phyloP scores from a whole-genome alignment of 1,139 yeast genomes.

The Candida tunisiensis region DNA sequence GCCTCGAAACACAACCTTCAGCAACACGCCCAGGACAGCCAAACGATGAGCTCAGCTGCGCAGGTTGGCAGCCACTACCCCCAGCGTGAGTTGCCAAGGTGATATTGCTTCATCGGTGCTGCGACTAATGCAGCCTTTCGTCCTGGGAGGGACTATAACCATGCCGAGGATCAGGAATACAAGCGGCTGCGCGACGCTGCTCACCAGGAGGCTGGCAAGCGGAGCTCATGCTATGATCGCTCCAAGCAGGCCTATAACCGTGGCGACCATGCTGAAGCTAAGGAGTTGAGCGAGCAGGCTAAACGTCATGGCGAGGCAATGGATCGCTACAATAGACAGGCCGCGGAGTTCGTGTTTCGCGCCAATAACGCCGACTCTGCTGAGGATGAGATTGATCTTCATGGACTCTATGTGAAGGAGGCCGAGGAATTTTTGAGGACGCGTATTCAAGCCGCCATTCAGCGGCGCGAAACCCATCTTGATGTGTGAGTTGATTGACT shows the following conservation, averaged over 20 bases:
- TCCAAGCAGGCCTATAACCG: conserved; percentile 62
- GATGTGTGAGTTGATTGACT: conserved; percentile 22
- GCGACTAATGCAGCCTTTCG: conserved; percentile 4
- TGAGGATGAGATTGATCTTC: conserved; percentile 78
- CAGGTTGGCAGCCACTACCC: too few relatives aligned
- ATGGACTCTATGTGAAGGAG: conserved; percentile 80
- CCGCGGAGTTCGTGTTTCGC: conserved; percentile 77
- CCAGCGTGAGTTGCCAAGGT: too few relatives aligned
- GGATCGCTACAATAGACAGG: conserved; percentile 54
- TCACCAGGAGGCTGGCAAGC: conserved; percentile 41
- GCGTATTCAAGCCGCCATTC: conserved; percentile 50
- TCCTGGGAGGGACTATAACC: conserved; percentile 19
- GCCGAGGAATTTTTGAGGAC: conserved; percentile 63
- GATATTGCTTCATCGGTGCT: too few relatives aligned
- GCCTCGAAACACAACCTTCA: too few relatives aligned
- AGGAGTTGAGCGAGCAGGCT: conserved; percentile 52
- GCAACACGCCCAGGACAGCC: too few relatives aligned
- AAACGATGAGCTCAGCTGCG: too few relatives aligned
- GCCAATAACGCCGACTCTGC: conserved; percentile 80
- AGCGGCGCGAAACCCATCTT: conserved; percentile 36
- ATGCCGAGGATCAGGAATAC: conserved; percentile 29
- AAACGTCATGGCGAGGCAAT: conserved; percentile 43
- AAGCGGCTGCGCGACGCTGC: conserved; percentile 52
- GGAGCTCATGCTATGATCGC: conserved; percentile 38
- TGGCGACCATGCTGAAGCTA: conserved; percentile 64